A percentile compares a stretch with the other conserved stretches of the same genome.
phyloP scores from a whole-genome alignment of 1,284 basidiomycete species.

The Ustilago shanxiensis region DNA sequence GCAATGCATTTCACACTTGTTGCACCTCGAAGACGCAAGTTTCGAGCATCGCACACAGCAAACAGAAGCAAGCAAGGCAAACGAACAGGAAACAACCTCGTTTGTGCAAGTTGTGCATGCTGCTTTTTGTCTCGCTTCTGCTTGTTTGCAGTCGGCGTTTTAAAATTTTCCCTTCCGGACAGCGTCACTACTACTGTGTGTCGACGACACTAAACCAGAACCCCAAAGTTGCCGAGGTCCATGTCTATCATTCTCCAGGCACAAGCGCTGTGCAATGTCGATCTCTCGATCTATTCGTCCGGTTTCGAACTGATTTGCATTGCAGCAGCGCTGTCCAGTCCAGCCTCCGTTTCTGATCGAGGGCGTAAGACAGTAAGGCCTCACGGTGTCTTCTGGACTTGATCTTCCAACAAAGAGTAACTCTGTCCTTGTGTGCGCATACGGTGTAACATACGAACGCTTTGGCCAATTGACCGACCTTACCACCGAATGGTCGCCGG shows the following conservation, averaged over 20 bases:
- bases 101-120: background rate
- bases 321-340: background rate
- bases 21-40: background rate
- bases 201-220: slow-evolving; percentile 3
- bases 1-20: background rate
- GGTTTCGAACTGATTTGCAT: background rate
- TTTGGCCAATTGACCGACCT: background rate
- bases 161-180: slow-evolving; percentile 2
- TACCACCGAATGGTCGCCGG: background rate
- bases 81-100: no score
- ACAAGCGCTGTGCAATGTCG: background rate
- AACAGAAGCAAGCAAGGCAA: background rate
- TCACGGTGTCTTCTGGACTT: background rate
- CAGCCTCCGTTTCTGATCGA: background rate
- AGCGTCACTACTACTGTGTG: slow-evolving; percentile 2
- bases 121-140: slow-evolving; percentile 3
- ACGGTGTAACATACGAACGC: background rate
- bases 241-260: background rate
- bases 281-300: background rate
- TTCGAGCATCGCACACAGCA: background rate
- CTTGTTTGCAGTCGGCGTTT: slow-evolving; percentile 10
- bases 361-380: background rate
- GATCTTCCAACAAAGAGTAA: background rate
- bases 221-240: background rate
- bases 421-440: background rate